Evolutionary conservation across 371 early-diverging fungal species (phyloP).

Genomic region (Syncephalastrum sp.): DNA sequence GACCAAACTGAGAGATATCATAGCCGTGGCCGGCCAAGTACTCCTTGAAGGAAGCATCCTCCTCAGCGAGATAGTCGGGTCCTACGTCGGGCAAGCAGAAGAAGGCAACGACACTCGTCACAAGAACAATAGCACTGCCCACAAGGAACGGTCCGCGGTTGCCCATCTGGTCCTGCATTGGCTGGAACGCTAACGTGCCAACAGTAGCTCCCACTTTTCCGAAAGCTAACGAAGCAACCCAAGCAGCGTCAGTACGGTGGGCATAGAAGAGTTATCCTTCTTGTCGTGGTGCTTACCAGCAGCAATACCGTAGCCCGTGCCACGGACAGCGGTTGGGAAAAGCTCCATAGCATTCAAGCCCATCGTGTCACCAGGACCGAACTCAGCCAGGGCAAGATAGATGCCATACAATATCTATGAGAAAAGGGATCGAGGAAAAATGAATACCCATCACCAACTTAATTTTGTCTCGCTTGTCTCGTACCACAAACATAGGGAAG

Average conservation of each 20-base stretch:
- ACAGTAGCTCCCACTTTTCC: conserved; percentile 58
- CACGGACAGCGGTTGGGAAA: conserved; percentile 61
- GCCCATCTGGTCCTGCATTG: conserved; percentile 39
- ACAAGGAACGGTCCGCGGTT: conserved; percentile 40
- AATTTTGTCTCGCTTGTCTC: conserved; percentile 1
- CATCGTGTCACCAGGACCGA: conserved; percentile 57
- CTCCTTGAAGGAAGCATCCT: conserved; percentile 52
- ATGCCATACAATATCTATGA: conserved; percentile 56
- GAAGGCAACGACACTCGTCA: conserved; percentile 28
- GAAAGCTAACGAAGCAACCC: conserved; percentile 20
- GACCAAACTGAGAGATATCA: conserved; percentile 46
- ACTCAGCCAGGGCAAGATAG: conserved; percentile 59
- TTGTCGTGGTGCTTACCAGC: conserved; percentile 25
- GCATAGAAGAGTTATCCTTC: not conserved
- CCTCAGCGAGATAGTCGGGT: conserved; percentile 45
- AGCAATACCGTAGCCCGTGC: conserved; percentile 64
- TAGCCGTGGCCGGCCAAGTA: conserved; percentile 54
- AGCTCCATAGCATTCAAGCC: conserved; percentile 57
- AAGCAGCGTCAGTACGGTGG: not conserved
- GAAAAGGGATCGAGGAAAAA: not conserved
- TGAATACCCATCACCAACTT: not conserved
- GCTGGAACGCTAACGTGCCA: conserved; percentile 41
- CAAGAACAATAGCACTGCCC: conserved; percentile 37
- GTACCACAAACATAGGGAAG: conserved; percentile 57
- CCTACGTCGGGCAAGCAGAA: conserved; percentile 35